Percentiles rank a stretch among this genome's conserved stretches.
phyloP scores from a whole-genome alignment of 2,329 filamentous ascomycete genomes.

The Thelonectria blattea region DNA sequence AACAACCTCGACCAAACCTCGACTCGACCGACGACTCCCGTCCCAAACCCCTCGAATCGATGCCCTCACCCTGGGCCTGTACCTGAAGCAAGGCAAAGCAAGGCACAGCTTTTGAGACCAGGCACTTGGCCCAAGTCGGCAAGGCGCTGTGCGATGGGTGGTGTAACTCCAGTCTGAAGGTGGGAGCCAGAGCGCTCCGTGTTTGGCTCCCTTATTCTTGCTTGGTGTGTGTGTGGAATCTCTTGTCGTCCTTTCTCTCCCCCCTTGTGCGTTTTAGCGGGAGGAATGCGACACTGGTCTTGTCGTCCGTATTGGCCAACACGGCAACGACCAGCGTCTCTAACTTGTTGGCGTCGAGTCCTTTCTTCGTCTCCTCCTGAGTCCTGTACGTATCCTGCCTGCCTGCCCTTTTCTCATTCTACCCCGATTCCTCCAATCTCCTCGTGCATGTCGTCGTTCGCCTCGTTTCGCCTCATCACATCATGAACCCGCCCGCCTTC shows the following conservation, averaged over 20 bases:
- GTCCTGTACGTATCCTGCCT: too few species aligned
- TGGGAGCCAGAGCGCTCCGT: constrained; percentile 5
- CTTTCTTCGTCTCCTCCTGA: too few species aligned
- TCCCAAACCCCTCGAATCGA: constrained; percentile 5
- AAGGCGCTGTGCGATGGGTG: constrained; percentile 17
- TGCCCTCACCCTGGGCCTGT: constrained; percentile 11
- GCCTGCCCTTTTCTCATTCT: constrained; percentile 13
- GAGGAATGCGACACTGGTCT: constrained; percentile 29
- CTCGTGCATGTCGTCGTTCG: constrained; percentile 16
- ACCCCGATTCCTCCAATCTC: constrained; percentile 24
- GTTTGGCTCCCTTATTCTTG: constrained; percentile 5
- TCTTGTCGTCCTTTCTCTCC: background rate
- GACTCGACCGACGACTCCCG: background rate
- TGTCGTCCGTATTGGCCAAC: constrained; percentile 27
- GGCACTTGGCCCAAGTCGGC: constrained; percentile 9
- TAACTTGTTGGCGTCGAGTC: background rate
- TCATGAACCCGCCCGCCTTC: constrained; percentile 30
- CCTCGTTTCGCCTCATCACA: constrained; percentile 14
- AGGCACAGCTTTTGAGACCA: constrained; percentile 11
- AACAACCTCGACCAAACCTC: background rate
- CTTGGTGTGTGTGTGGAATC: background rate
- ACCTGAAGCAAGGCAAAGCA: constrained; percentile 24
- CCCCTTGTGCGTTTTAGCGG: constrained; percentile 20
- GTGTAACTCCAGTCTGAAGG: constrained; percentile 12
- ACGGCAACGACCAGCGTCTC: background rate